Evolutionary conservation across 345 rosid species (phyloP), one percentile per base, ranked within the genome.

Genomic region (Moricandia moricandioides): DNA sequence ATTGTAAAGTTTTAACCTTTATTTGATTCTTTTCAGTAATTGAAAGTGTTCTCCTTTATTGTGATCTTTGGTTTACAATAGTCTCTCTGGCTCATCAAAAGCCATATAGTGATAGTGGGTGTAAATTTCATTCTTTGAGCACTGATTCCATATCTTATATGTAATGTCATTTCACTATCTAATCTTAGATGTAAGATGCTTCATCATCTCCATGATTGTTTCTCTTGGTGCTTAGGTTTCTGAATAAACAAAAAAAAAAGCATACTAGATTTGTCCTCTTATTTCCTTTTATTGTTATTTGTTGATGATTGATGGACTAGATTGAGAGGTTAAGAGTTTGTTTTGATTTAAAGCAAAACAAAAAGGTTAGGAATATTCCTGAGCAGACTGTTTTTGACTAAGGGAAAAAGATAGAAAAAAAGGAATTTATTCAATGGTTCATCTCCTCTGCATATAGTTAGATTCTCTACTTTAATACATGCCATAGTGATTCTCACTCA

Each of bases 101-200:
- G 82, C 76, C 79, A 69, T 52, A 43, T 62, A 4, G 54, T 12
- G 27, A 27, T 51, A 74, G 70, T 67, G 63, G 79, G 29, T 0
- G 34, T 37, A 67, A 71, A 72, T 63, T 63, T 39, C 71, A 59
- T 71, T 62, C 79, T 62, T 7, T 69, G 6, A 69, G 82, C 67
- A 75, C 40, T 65, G 76, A 70, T 74, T 79, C 79, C 76, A 75
- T 79, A 73, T 73, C 76, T 75, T 61, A 49, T 12, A 69, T 59
- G 79, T 59, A 12, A 64, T 79, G 82, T 16, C 67, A 49, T 79
- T 67, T 79, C 82, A 54, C 72, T 58, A 43, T 62, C 52, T 45
- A 54, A 29, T 62, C 52, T 45, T 43, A 29, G 1, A 59, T 73
- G 16, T 78, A 14, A 45, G 77, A 68, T 67, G 62, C 71, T 2